Conservation (phyloP, 2,329 filamentous ascomycete genomes). For the Clarireedia homoeocarpa region DNA sequence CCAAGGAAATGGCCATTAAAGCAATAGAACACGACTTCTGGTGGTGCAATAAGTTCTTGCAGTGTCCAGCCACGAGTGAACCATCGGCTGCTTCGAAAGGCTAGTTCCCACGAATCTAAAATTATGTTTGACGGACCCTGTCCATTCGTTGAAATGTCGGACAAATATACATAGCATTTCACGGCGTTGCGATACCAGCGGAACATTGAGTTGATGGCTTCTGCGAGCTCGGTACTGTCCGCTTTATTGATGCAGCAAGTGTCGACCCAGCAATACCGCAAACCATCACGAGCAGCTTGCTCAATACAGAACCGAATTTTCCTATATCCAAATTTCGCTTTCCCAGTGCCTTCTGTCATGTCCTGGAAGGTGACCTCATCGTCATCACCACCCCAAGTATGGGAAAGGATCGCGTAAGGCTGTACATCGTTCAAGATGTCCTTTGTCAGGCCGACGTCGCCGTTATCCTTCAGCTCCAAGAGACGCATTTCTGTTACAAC, state of each 20-base stretch:
- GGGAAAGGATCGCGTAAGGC: neutral
- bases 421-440: neutral
- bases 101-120: neutral
- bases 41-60: neutral
- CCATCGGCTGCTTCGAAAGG: neutral
- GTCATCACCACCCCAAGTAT: neutral
- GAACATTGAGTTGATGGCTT: slow-evolving; percentile 2
- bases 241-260: slow-evolving; percentile 1
- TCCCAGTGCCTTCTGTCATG: neutral
- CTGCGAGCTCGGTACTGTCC: neutral
- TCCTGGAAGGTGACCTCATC: neutral
- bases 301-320: neutral
- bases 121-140: neutral
- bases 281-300: neutral
- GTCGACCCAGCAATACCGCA: neutral
- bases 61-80: neutral
- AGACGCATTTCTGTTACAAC: neutral
- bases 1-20: neutral
- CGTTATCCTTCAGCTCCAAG: neutral
- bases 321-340: neutral
- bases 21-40: neutral
- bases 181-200: neutral
- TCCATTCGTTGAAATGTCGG: neutral
- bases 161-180: neutral
- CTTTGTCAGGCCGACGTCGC: neutral